phyloP scores from a whole-genome alignment of 768 basidiomycete genomes.

The Pisolithus orientalis region DNA sequence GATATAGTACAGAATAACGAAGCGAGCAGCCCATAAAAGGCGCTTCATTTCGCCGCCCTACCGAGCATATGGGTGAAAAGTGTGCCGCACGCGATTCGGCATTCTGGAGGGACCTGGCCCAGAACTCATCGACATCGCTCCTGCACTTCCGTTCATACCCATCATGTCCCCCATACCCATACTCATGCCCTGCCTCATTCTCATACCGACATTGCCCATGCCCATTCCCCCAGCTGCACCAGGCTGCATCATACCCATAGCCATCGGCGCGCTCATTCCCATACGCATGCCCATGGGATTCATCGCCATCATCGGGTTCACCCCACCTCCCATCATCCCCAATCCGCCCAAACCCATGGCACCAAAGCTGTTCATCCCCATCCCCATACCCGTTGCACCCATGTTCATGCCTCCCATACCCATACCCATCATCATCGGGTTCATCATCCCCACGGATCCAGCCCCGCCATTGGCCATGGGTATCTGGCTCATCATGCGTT shows the following conservation, averaged over 20 bases:
- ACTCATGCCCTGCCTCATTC: slow-evolving; percentile 27
- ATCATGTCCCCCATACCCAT: slow-evolving; percentile 29
- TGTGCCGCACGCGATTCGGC: slow-evolving; percentile 49
- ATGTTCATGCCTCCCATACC: slow-evolving; percentile 41
- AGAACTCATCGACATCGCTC: slow-evolving; percentile 35
- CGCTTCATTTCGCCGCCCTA: slow-evolving; percentile 18
- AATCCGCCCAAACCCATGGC: slow-evolving; percentile 24
- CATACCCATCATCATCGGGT: slow-evolving; percentile 43
- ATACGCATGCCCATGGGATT: slow-evolving; percentile 15
- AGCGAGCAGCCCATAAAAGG: slow-evolving; percentile 1
- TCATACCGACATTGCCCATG: slow-evolving; percentile 35
- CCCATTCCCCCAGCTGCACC: slow-evolving; percentile 19
- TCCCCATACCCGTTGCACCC: slow-evolving; percentile 25
- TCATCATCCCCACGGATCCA: slow-evolving; percentile 47
- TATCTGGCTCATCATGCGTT: slow-evolving; percentile 33
- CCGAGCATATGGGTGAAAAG: slow-evolving; percentile 62
- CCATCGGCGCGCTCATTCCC: slow-evolving; percentile 27
- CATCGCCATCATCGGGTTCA: slow-evolving; percentile 18
- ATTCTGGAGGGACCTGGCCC: slow-evolving; percentile 45
- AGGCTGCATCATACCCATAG: slow-evolving; percentile 27
- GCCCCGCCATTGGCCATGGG: slow-evolving; percentile 36
- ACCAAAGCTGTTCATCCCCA: slow-evolving; percentile 15
- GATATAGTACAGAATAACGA: slow-evolving; percentile 23
- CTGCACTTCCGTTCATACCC: slow-evolving; percentile 26
- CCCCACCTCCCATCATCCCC: slow-evolving; percentile 17